Base-by-base conservation (phyloP, 371 early-diverging fungal genomes). In the Mucor lusitanicus region DNA sequence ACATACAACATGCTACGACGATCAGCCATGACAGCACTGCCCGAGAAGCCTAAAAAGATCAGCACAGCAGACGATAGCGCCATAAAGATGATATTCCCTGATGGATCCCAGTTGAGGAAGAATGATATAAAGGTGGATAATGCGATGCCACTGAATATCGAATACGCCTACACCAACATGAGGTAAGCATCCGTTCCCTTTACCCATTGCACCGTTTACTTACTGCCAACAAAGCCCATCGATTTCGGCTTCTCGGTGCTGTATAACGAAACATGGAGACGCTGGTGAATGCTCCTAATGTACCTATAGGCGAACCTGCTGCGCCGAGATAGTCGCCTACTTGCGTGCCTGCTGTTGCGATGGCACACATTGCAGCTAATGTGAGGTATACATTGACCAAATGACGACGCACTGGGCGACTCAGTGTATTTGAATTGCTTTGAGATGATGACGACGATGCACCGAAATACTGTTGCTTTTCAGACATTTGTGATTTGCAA, bases 31-130 rank as follows among this genome's bases (percentile, higher is more conserved):
- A 85, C 55, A n/a, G 85, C 88, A 42, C 77, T 76, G 6, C 70
- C 33, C 9, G 84, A 75, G 61, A 88, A 84, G 28, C 79, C 79
- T 12, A 77, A 69, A 70, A 88, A 88, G 12, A 86, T 74, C 55
- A 86, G 63, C n/a, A 79, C 73, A 21, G 88, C 75, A 9, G 75
- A 78, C 0, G 74, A 63, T 7, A 85, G 59, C 0, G 84, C 78
- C 30, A 69, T 40, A 59, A 78, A 64, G 3, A 87, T 61, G 28
- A 75, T 59, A 13, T 64, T 64, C 11, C 81, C 81, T 21, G 76
- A 68, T 19, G 78, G 78, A 63, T 81, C 81, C 76, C 73, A 71
- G 9, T 72, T 50, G 21, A 74, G 33, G 59, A 71, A 72, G 19
- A 68, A 55, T 2, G 69, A 48, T 3, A 81, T 23, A 33, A 81